Base-by-base conservation (phyloP, 2,329 filamentous ascomycete genomes). In the Curvularia lunata region DNA sequence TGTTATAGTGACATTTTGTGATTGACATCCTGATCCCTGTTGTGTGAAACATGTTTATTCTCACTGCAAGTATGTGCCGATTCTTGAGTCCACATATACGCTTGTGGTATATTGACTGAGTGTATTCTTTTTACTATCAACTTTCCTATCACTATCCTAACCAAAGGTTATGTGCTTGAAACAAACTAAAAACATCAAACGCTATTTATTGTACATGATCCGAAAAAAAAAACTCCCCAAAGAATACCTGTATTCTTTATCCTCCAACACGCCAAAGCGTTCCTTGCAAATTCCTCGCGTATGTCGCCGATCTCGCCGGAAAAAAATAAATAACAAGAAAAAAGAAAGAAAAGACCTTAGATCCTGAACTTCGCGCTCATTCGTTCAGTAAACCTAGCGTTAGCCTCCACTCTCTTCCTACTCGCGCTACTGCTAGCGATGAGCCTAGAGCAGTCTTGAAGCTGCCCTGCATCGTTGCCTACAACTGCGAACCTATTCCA, bases 381-480 rank as follows among this genome's bases (percentile, higher is more conserved):
- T 37, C 16, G n/a, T 16, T 37, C 32, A 5, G 32, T 37, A 16
- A 37, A 37, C 4, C 16, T n/a, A 3, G 32, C 32, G 12, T 37
- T 37, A n/a, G 16, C 13, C 32, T 37, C 32, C 16, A n/a, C n/a
- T 21, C 60, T 49, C 38, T 41, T 56, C 18, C 37, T 48, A 12
- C 27, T 53, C 28, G 46, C 19, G 4, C 30, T 43, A 2, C 51
- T 53, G 10, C 9, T 48, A 0, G 62, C 64, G 7, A 70, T 55
- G 34, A 69, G 38, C 25, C 51, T 59, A 4, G 69, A 68, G 52
- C 68, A 72, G 19, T 72, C 69, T 7, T 59, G 52, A 23, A 71
- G 49, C 34, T 60, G 65, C 2, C 42, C 56, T 1, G 58, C 63
- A 28, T 70, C 61, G 13, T 66, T 72, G 1, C 68, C 68, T 16